phyloP scores from a whole-genome alignment of 257 asterid species.

The Ocimum tenuiflorum region DNA sequence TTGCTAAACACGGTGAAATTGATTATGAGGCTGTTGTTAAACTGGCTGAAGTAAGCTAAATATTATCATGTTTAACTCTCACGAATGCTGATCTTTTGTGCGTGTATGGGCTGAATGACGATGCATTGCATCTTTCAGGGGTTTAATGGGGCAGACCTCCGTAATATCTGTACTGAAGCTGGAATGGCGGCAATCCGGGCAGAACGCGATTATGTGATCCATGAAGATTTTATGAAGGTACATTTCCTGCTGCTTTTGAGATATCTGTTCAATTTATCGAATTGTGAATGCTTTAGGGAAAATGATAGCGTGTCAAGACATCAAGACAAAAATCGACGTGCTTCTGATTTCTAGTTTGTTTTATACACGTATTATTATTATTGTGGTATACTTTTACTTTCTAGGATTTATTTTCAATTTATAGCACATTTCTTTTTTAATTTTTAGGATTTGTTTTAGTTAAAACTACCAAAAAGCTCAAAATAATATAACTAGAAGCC shows the following conservation, averaged over 20 bases:
- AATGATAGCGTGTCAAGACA: not conserved
- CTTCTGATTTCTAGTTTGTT: too few relatives aligned
- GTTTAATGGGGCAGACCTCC: conserved; percentile 87
- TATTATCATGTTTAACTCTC: not conserved
- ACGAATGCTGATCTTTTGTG: not conserved
- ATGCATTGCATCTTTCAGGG: conserved; percentile 41
- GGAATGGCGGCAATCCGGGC: conserved; percentile 93
- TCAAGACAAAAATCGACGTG: too few relatives aligned
- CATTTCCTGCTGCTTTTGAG: not conserved
- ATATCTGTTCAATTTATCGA: not conserved
- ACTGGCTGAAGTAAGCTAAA: conserved; percentile 67
- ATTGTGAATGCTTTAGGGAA: not conserved
- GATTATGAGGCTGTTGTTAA: conserved; percentile 88
- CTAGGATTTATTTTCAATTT: too few relatives aligned
- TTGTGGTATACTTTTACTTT: too few relatives aligned
- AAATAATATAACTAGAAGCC: too few relatives aligned
- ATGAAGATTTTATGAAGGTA: conserved; percentile 96
- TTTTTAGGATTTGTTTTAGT: too few relatives aligned
- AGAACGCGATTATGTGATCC: conserved; percentile 88
- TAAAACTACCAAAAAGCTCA: too few relatives aligned
- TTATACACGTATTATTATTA: too few relatives aligned
- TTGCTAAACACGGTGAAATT: conserved; percentile 92
- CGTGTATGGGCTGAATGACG: not conserved
- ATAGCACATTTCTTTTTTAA: too few relatives aligned
- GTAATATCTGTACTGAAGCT: conserved; percentile 87